Percentiles rank a stretch among this genome's conserved stretches.
Conservation (phyloP, 1,139 yeast species). For the Wickerhamomyces sp. region DNA sequence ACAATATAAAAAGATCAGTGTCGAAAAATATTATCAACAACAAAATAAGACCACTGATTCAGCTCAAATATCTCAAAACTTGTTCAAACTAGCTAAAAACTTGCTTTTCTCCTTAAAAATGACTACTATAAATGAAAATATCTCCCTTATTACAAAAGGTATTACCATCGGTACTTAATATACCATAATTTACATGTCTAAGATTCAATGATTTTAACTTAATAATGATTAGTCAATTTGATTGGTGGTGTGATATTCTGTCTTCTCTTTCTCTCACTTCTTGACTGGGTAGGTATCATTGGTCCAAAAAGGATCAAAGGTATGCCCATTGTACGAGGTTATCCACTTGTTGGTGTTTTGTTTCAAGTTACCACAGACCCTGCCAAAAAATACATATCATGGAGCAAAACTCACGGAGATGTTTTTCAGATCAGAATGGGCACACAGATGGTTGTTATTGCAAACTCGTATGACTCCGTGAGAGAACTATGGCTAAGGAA, state of each 20-base stretch:
- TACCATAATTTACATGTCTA: no score
- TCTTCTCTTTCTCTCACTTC: slow-evolving; percentile 2
- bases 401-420: slow-evolving; percentile 43
- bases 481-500: slow-evolving; percentile 50
- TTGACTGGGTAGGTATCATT: slow-evolving; percentile 22
- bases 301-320: slow-evolving; percentile 32
- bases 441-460: slow-evolving; percentile 51
- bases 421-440: slow-evolving; percentile 67
- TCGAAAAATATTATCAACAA: no score
- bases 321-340: slow-evolving; percentile 40
- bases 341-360: slow-evolving; percentile 52
- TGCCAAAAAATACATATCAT: slow-evolving; percentile 42
- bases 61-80: no score
- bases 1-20: no score
- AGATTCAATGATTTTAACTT: no score
- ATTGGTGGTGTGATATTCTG: neutral
- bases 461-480: slow-evolving; percentile 56
- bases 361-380: slow-evolving; percentile 48
- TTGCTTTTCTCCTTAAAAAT: no score
- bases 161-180: no score
- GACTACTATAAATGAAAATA: no score
- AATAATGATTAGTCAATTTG: neutral
- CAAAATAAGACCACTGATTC: no score
- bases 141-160: no score
- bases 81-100: no score